Evolutionary conservation across 371 early-diverging fungal genomes (phyloP), one percentile per base, ranked within the genome.

Genomic region (Mortierella sp.): DNA sequence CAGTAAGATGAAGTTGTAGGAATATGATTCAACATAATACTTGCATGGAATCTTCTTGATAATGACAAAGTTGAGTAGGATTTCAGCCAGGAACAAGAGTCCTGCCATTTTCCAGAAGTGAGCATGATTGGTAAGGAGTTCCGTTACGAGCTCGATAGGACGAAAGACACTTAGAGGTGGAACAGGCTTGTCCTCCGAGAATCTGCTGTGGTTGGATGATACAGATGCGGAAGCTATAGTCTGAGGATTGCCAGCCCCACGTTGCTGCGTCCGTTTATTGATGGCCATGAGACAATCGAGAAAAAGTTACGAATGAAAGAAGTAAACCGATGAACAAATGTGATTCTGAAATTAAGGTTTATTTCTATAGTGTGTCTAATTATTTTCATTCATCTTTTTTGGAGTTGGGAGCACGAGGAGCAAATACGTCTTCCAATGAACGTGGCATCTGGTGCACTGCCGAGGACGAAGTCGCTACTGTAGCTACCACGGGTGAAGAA

Each of bases 101-200:
- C 79, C 80, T 10, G 91, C 87, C 33, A 94, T 86, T 58, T 88
- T 86, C 86, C 91, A 93, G 76, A 92, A 92, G 76, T 95, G 94
- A 0, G 83, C 82, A 21, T 86, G 88, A 72, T 90, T 82, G 47
- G 90, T 65, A 22, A 87, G 64, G 10, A 93, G 87, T 41, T 81
- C 83, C 1, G 68, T 40, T 28, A 67, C 72, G 0, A 74, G 60
- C 19, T 71, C 59, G 15, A 80, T 41, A 21, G 81, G 81, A n/a
- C 72, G 81, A 41, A 71, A 47, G 40, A 71, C 28, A 67, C 72
- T 70, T 16, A 80, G 36, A 9, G 76, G 15, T 9, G 36, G 36
- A 10, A 21, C 21, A 16, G 60, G n/a, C 16, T 59, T 40, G 6
- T 59, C n/a, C 19, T 59, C 40, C 38, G 9, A 33, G 40, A 21